These are phyloP conservation scores for Cardamine occulta DNA, from an alignment of 345 rosid species.

Conservation along the genomic window DNA sequence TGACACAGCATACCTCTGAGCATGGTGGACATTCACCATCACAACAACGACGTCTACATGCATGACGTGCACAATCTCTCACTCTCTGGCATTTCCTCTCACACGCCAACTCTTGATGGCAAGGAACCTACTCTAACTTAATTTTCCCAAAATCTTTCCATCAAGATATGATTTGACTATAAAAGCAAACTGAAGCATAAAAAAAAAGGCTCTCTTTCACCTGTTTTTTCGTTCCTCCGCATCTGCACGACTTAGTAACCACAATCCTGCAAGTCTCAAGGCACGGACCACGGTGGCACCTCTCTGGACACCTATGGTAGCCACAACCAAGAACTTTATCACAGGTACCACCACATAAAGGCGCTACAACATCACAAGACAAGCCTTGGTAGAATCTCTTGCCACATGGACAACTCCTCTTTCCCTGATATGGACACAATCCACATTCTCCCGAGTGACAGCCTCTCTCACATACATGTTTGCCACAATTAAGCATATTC, in stretches of 20 bases:
- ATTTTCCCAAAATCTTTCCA: conserved; percentile 31
- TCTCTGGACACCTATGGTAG: conserved; percentile 76
- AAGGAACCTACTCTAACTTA: conserved; percentile 67
- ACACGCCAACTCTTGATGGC: conserved; percentile 91
- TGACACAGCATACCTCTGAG: conserved; percentile 59
- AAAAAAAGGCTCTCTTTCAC: conserved; percentile 49
- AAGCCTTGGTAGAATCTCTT: conserved; percentile 73
- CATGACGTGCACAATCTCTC: conserved; percentile 92
- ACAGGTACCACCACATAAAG: conserved; percentile 83
- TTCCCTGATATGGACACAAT: conserved; percentile 78
- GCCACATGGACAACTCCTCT: conserved; percentile 89
- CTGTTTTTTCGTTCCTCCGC: conserved; percentile 85
- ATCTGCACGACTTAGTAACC: conserved; percentile 70
- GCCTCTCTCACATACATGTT: conserved; percentile 76
- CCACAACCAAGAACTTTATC: conserved; percentile 76
- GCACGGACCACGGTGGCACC: conserved; percentile 84
- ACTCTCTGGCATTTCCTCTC: conserved; percentile 80
- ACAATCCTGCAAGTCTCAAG: conserved; percentile 85
- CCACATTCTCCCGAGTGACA: conserved; percentile 85
- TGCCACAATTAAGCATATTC: conserved; percentile 63
- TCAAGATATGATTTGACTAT: conserved; percentile 15
- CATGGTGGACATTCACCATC: conserved; percentile 94
- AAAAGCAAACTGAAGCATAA: conserved; percentile 10
- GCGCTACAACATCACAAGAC: conserved; percentile 72
- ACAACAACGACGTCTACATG: conserved; percentile 92